Conservation (phyloP, 2,329 filamentous ascomycete species). For the Hymenoscyphus linearis region DNA sequence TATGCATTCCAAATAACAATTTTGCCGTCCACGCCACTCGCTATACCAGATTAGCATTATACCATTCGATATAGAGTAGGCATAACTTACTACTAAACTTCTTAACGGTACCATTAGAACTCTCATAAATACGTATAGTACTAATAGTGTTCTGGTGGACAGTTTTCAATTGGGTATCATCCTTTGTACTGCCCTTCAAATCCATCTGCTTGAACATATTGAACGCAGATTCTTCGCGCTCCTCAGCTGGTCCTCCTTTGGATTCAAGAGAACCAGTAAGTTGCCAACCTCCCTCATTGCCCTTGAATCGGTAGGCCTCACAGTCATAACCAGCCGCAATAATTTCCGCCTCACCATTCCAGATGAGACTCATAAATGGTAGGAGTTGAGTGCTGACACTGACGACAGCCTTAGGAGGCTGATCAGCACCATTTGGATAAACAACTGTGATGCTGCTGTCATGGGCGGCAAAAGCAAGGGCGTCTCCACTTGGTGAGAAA, state of each 20-base stretch:
- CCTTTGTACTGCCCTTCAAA: slow-evolving; percentile 84
- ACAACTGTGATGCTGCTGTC: slow-evolving; percentile 96
- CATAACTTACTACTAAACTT: slow-evolving; percentile 77
- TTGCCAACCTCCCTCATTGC: slow-evolving; percentile 75
- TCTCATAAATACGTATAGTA: slow-evolving; percentile 72
- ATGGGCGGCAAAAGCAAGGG: slow-evolving; percentile 89
- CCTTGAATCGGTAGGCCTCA: slow-evolving; percentile 85
- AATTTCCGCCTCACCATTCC: slow-evolving; percentile 88
- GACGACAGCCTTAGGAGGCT: slow-evolving; percentile 84
- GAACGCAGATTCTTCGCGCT: slow-evolving; percentile 83
- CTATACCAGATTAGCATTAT: slow-evolving; percentile 38
- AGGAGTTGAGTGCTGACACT: slow-evolving; percentile 85
- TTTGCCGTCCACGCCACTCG: slow-evolving; percentile 77
- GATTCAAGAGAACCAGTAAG: slow-evolving; percentile 80
- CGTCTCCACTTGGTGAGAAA: slow-evolving; percentile 88
- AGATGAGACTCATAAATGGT: slow-evolving; percentile 88
- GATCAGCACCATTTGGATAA: slow-evolving; percentile 86
- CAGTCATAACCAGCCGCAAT: slow-evolving; percentile 89
- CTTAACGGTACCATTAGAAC: slow-evolving; percentile 55
- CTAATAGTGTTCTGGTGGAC: slow-evolving; percentile 95
- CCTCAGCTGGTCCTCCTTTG: slow-evolving; percentile 43
- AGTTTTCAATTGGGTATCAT: slow-evolving; percentile 91
- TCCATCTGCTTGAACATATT: slow-evolving; percentile 99
- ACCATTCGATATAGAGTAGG: slow-evolving; percentile 25
- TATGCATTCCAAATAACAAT: slow-evolving; percentile 73